These are phyloP conservation scores for Ascochyta pisi DNA, from an alignment of 2,329 filamentous ascomycete species.

Conservation along the genomic window DNA sequence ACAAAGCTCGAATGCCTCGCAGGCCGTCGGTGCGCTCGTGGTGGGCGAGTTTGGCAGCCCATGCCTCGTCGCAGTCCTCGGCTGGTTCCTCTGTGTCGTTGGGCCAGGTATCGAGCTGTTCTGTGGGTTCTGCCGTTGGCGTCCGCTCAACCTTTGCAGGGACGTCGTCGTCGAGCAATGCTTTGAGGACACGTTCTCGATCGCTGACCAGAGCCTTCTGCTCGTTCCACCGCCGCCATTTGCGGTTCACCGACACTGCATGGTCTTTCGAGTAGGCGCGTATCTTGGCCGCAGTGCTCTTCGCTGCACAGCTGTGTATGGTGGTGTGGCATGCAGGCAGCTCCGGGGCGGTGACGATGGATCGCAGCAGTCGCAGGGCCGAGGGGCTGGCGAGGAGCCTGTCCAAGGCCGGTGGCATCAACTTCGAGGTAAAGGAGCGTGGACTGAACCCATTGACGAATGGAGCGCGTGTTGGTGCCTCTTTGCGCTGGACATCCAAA, in stretches of 20 bases:
- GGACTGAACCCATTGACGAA: conserved; percentile 31
- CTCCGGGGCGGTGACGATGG: conserved; percentile 37
- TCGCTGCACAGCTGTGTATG: conserved; percentile 26
- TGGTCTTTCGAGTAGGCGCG: conserved; percentile 22
- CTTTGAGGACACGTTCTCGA: conserved; percentile 16
- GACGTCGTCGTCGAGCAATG: conserved; percentile 17
- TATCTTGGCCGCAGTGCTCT: conserved; percentile 7
- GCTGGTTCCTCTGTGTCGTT: background rate
- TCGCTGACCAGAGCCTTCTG: conserved; percentile 4
- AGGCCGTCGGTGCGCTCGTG: conserved; percentile 51
- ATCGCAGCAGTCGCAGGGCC: conserved; percentile 50
- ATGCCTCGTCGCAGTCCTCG: conserved; percentile 36
- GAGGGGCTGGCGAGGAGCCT: conserved; percentile 55
- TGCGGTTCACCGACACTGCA: conserved; percentile 4
- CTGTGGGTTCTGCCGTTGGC: background rate
- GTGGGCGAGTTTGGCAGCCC: conserved; percentile 52
- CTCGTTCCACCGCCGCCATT: conserved; percentile 28
- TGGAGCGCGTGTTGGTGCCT: conserved; percentile 11
- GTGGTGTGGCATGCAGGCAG: conserved; percentile 28
- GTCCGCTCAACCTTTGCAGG: background rate
- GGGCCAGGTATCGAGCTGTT: background rate
- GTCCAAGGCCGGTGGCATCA: conserved; percentile 55
- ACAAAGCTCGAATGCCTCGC: conserved; percentile 53
- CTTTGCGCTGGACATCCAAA: background rate
- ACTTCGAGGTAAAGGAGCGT: conserved; percentile 23